Evolutionary conservation across 495 filamentous ascomycete genomes (phyloP).

Genomic region (Tuber magnatum): DNA sequence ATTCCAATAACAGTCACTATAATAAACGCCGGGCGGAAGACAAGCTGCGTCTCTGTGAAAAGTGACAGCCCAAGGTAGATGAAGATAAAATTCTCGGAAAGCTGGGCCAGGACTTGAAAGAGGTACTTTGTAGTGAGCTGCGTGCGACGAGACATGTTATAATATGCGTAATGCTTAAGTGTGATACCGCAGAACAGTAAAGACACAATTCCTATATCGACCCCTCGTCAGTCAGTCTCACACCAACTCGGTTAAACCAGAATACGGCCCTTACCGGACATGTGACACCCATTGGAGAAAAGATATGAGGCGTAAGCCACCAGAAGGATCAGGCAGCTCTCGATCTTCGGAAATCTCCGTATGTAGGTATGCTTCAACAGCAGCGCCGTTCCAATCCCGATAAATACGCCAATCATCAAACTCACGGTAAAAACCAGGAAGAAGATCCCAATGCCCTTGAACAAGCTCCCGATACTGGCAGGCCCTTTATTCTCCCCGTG

Average conservation of each 20-base stretch:
- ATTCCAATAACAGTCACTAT: constrained; percentile 85
- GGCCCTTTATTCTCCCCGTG: constrained; percentile 48
- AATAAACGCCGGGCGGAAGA: constrained; percentile 93
- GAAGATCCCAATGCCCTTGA: constrained; percentile 90
- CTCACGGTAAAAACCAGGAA: constrained; percentile 93
- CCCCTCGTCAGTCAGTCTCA: background rate
- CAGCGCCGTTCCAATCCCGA: constrained; percentile 80
- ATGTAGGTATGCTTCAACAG: constrained; percentile 89
- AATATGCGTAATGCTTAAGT: constrained; percentile 97
- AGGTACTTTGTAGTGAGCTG: constrained; percentile 97
- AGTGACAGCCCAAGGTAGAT: constrained; percentile 93
- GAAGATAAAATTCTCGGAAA: constrained; percentile 99
- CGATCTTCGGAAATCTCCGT: constrained; percentile 85
- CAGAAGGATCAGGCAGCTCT: constrained; percentile 87
- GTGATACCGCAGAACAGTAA: constrained; percentile 96
- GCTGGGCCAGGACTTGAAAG: constrained; percentile 87
- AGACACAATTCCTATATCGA: constrained; percentile 75
- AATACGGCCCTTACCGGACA: constrained; percentile 65
- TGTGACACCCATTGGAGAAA: constrained; percentile 85
- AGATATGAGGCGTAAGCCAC: constrained; percentile 96
- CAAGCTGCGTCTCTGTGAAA: constrained; percentile 79
- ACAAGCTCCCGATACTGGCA: constrained; percentile 58
- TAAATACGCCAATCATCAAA: constrained; percentile 74
- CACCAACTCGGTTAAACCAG: background rate
- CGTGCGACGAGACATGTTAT: constrained; percentile 97